Base-by-base conservation (phyloP, 2,329 filamentous ascomycete species). In the Pseudopithomyces maydicus region DNA sequence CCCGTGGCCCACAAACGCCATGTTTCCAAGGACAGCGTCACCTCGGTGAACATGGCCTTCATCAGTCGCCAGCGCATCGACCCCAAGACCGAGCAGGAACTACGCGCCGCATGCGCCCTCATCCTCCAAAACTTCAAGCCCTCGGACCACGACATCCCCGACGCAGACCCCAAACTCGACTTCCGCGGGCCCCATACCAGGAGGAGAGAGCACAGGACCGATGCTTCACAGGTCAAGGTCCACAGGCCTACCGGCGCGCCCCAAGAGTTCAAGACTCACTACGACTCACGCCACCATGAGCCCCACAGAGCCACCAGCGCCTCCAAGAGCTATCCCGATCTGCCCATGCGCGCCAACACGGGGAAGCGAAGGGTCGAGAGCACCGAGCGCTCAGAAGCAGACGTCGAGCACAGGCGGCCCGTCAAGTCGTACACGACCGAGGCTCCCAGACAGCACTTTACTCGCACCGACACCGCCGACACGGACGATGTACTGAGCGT, bases 91-190 rank as follows among this genome's bases (percentile, higher is more conserved):
- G 80, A 82, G 56, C 70, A 71, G 26, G 78, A 82, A 58, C 68
- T 82, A 49, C 78, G 79, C 57, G 63, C 71, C 43, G 78, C 80
- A 54, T 82, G 80, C 66, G 74, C 76, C 20, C 74, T 75, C 51
- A 75, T 82, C 52, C 68, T 81, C 52, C 66, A 74, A 42, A 71
- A 76, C 66, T 74, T 73, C 68, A 77, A 76, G 63, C 73, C 74
- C 7, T 76, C 74, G 39, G 74, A 74, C 52, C 68, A 74, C 66
- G 71, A 67, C 58, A 67, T 76, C 59, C 66, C 67, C 26, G 68
- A 74, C 55, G 68, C 69, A 1, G 71, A 79, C 56, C 74, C 71
- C 8, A 73, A 69, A 58, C 65, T 74, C 19, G 74, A 75, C 57
- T 74, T 74, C 61, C 61, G 68, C 23, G 68, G 60, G 17, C 59